Conservation (phyloP, 2,329 filamentous ascomycete genomes). For the Aspergillus hortae region DNA sequence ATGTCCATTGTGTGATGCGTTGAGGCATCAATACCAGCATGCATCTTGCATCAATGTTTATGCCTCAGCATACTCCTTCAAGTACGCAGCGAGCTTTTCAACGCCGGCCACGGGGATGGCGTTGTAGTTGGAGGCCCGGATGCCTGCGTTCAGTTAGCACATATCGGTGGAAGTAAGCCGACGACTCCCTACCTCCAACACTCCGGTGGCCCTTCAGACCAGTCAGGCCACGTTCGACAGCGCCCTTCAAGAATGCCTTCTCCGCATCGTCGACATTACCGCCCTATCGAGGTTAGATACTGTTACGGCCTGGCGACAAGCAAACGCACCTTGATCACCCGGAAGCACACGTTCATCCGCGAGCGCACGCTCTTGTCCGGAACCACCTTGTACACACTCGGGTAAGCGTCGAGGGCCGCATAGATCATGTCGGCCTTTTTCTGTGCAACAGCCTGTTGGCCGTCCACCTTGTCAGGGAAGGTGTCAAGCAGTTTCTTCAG, state of each 20-base stretch:
- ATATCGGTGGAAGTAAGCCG: neutral
- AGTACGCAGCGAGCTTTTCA: slow-evolving; percentile 39
- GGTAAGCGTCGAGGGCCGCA: slow-evolving; percentile 67
- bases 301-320: slow-evolving; percentile 19
- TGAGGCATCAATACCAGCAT: neutral
- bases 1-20: neutral
- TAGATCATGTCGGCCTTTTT: slow-evolving; percentile 79
- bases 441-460: slow-evolving; percentile 70
- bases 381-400: slow-evolving; percentile 72
- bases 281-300: slow-evolving; percentile 24
- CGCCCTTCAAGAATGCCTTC: slow-evolving; percentile 73
- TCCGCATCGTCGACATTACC: slow-evolving; percentile 65
- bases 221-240: slow-evolving; percentile 63
- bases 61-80: slow-evolving; percentile 44
- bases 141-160: slow-evolving; percentile 34
- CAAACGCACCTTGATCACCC: slow-evolving; percentile 52
- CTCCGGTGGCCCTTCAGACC: slow-evolving; percentile 87
- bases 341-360: slow-evolving; percentile 94
- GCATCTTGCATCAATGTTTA: neutral
- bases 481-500: slow-evolving; percentile 68
- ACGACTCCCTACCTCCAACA: slow-evolving; percentile 60
- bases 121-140: slow-evolving; percentile 87
- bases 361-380: slow-evolving; percentile 73
- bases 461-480: slow-evolving; percentile 65
- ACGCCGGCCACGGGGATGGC: slow-evolving; percentile 59